Evolutionary conservation across 129 eudicot species (phyloP), one percentile per base, ranked within the genome.

Genomic region (Scalesia atractyloides): DNA sequence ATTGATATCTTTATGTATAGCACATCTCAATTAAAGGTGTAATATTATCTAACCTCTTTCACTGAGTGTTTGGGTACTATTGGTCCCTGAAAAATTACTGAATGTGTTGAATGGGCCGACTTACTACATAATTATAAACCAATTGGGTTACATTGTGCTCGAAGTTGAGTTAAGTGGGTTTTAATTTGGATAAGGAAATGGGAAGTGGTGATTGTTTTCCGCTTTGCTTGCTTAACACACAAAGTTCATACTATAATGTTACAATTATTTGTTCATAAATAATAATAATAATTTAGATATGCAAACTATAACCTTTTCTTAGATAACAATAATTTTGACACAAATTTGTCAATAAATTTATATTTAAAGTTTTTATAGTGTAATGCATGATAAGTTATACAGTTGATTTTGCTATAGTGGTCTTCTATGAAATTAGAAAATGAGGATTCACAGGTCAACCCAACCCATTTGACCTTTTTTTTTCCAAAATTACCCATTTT

Each of bases 161-260:
- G n/a, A 60, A 26, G 43, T 60, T 59, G 41, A 59, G 65, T 26
- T 9, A 26, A 60, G 49, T 15, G 47, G 30, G 48, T 22, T 22
- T 36, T 63, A 17, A 37, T 63, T 36, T 63, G 68, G 68, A 15
- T 37, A 63, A 63, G 22, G 26, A 34, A 63, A 63, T n/a, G 24
- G 67, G 48, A 33, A 34, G 37, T 17, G 68, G 30, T 63, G 48
- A 9, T 16, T 63, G 48, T 36, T 16, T 63, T 63, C 14, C 7
- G 22, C 8, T 63, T 34, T 15, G 17, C 48, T 61, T 61, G 7
- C 22, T 37, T 63, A 37, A 63, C 3, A n/a, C 3, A 1, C 49
- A 37, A 34, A 62, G 24, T n/a, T 62, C 47, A 62, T 26, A 12
- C 5, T 13, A 22, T 57, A 24, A 59, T 59, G 64, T 58, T 5